Conservation (phyloP, 495 filamentous ascomycete genomes). For the Astrothelium subdiscretum region DNA sequence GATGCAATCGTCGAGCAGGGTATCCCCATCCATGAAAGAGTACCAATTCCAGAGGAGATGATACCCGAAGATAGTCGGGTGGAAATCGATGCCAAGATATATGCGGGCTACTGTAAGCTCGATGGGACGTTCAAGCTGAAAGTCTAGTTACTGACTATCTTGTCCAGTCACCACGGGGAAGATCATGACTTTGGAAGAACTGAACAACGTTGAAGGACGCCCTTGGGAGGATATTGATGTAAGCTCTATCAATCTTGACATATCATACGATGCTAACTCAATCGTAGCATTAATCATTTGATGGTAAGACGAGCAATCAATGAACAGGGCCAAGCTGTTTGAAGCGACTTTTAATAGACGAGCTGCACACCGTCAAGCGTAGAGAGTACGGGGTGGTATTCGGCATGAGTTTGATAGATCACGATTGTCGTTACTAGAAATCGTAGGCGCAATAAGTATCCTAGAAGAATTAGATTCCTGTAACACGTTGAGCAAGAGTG, state of each 20-base stretch:
- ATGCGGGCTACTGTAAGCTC: constrained; percentile 64
- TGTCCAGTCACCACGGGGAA: constrained; percentile 66
- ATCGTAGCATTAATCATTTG: not conserved
- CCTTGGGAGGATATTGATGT: constrained; percentile 75
- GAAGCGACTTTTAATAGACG: too few relatives aligned
- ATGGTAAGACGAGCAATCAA: not conserved
- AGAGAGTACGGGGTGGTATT: too few relatives aligned
- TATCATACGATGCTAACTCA: not conserved
- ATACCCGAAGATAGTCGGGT: constrained; percentile 92
- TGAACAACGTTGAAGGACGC: constrained; percentile 73
- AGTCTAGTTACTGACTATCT: not conserved
- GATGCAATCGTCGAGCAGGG: constrained; percentile 95
- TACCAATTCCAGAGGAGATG: constrained; percentile 87
- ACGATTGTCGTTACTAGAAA: too few relatives aligned
- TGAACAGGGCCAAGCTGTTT: too few relatives aligned
- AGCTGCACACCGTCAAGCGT: too few relatives aligned
- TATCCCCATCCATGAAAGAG: constrained; percentile 84
- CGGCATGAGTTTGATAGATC: too few relatives aligned
- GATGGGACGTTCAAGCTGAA: constrained; percentile 4
- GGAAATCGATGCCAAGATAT: constrained; percentile 98
- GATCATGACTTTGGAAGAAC: constrained; percentile 74
- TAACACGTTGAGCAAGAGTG: too few relatives aligned
- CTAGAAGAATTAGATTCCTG: too few relatives aligned
- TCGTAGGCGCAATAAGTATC: too few relatives aligned
- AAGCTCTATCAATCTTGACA: not conserved